Percentiles rank a stretch among this genome's conserved stretches.
Conservation (phyloP, 352 stramenopile species). For the Globisporangium rhizosaccharum region DNA sequence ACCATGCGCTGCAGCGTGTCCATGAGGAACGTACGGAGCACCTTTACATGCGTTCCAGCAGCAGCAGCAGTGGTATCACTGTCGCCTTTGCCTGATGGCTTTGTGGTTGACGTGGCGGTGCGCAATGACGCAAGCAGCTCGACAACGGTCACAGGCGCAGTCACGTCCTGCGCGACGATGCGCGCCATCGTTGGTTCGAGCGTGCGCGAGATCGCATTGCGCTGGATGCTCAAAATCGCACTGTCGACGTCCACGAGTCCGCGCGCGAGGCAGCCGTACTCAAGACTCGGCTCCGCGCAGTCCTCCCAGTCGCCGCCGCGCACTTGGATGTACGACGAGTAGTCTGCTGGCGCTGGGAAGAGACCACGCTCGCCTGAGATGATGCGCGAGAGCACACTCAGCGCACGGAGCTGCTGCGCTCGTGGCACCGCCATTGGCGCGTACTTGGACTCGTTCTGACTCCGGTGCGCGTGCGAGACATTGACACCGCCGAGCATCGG, state of each 20-base stretch:
- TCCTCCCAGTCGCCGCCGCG: constrained; percentile 33
- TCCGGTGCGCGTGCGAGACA: constrained; percentile 48
- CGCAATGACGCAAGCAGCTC: constrained; percentile 34
- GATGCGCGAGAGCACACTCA: constrained; percentile 36
- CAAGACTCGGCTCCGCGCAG: constrained; percentile 35
- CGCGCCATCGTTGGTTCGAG: constrained; percentile 44
- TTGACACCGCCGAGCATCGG: constrained; percentile 58
- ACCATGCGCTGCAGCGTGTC: constrained; percentile 26
- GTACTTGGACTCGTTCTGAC: constrained; percentile 27
- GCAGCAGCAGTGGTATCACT: background rate
- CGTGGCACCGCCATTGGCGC: constrained; percentile 25
- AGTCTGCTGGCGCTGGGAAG: constrained; percentile 46
- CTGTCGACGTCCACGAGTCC: constrained; percentile 45
- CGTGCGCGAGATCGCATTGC: constrained; percentile 27
- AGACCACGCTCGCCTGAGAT: constrained; percentile 38
- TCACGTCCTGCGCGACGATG: constrained; percentile 47
- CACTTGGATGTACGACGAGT: constrained; percentile 43
- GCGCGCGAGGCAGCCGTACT: constrained; percentile 54
- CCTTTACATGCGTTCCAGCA: constrained; percentile 20
- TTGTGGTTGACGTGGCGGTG: constrained; percentile 14
- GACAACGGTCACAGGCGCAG: constrained; percentile 33
- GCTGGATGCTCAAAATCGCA: constrained; percentile 28
- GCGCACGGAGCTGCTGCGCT: constrained; percentile 28
- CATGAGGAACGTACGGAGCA: constrained; percentile 26
- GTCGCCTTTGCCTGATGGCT: background rate